Evolutionary conservation across 2,329 filamentous ascomycete species (phyloP), one percentile per base, ranked within the genome.

Genomic region (Botryosphaeria dothidea): DNA sequence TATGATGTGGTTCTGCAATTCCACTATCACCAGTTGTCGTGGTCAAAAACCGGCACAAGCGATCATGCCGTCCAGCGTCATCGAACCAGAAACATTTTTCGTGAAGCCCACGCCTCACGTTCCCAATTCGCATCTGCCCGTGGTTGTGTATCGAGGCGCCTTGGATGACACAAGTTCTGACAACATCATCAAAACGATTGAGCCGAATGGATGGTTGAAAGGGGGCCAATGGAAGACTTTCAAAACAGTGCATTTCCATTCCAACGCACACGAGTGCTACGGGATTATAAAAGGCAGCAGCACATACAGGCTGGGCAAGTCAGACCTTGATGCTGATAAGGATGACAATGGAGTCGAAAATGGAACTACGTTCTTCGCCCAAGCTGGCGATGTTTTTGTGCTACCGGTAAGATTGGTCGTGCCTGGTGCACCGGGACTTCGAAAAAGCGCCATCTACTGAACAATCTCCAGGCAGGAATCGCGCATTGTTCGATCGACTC

Each of bases 221-320:
- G 48, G 61, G 3, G 61, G 61, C 4, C 61, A 64, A 8, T 64
- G 61, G 61, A 64, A 56, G 38, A 31, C 46, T 6, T 64, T 38
- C 36, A 25, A 52, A 8, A 29, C 8, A 2, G 15, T 23, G n/a
- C 45, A 64, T 7, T 64, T 56, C 31, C 61, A 64, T 23, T 23
- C 46, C 31, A 56, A 56, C 48, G 15, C 46, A 6, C 61, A 56
- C 27, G 48, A 56, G 15, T 56, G 48, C 61, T 64, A 56, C 19
- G 61, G 36, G 8, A 25, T 54, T 5, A n/a, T 64, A 4, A n/a
- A n/a, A 6, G 61, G 61, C 19, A 56, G 36, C 31, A 54, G 27
- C 21, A n/a, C n/a, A 3, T 64, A 64, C 23, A 11, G 3, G 17
- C 31, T 64, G 25, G 61, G 61, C 4, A 56, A 45, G 23, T 56